These are phyloP conservation scores for Aureobasidium leucospermi DNA, from an alignment of 2,329 filamentous ascomycete genomes.

Conservation along the genomic window DNA sequence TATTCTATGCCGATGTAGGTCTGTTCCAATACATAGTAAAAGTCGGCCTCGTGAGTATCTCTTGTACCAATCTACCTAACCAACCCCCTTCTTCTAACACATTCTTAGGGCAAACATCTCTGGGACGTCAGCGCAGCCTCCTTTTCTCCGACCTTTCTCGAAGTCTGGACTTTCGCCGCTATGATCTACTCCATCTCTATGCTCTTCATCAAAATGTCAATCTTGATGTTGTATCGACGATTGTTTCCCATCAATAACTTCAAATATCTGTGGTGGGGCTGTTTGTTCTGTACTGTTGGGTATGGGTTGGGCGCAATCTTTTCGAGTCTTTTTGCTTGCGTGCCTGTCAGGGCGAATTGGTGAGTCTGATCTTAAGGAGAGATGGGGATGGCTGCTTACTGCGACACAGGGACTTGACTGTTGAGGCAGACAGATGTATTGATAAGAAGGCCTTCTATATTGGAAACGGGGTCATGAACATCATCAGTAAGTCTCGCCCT, in stretches of 20 bases:
- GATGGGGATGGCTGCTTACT: not conserved
- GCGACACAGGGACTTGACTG: not conserved
- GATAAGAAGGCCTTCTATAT: constrained; percentile 7
- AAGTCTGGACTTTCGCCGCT: not conserved
- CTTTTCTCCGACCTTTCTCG: constrained; percentile 1
- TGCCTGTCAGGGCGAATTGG: constrained; percentile 1
- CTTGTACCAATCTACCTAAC: not conserved
- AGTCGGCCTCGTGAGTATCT: not conserved
- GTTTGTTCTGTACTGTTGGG: not conserved
- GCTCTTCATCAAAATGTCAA: constrained; percentile 19
- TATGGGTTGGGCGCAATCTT: constrained; percentile 5
- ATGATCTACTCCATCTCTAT: constrained; percentile 9
- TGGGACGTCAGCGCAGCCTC: not conserved
- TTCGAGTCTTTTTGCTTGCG: constrained; percentile 9
- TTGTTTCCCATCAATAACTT: constrained; percentile 10
- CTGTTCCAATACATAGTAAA: constrained; percentile 1
- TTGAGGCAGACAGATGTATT: not conserved
- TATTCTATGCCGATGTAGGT: not conserved
- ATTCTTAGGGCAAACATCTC: not conserved
- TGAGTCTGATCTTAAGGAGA: not conserved
- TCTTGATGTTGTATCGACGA: constrained; percentile 7
- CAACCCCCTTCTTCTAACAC: not conserved
- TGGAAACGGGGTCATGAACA: constrained; percentile 9
- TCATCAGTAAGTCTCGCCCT: not conserved
- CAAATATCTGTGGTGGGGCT: constrained; percentile 3